Conservation (phyloP, 805 yeast species). For the Saccharomycopsis babjevae region DNA sequence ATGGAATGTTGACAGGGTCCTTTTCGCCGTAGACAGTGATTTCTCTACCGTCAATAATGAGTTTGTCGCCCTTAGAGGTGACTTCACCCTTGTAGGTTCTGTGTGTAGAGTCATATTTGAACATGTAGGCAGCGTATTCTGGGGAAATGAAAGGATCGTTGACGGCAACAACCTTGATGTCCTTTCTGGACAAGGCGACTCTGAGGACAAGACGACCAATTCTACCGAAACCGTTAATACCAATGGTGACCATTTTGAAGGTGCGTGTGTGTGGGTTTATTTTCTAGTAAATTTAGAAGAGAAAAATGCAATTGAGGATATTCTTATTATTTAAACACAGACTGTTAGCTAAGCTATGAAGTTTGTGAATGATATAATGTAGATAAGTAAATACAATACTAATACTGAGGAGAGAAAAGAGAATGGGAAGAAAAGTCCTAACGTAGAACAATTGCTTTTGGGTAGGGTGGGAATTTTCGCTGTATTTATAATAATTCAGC, state of each 20-base stretch:
- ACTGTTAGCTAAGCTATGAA: too few species aligned
- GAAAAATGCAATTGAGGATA: too few species aligned
- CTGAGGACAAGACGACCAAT: constrained; percentile 61
- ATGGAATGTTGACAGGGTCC: constrained; percentile 81
- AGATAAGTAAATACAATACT: too few species aligned
- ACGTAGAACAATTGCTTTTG: too few species aligned
- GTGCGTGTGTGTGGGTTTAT: background rate
- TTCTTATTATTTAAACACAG: too few species aligned
- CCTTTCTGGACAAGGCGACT: constrained; percentile 43
- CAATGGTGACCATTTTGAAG: constrained; percentile 40
- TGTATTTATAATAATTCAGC: background rate
- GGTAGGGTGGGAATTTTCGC: background rate
- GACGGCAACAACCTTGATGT: constrained; percentile 53
- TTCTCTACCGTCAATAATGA: constrained; percentile 42
- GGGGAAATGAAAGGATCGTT: constrained; percentile 62
- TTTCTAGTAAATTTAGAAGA: too few species aligned
- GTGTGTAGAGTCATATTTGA: constrained; percentile 68
- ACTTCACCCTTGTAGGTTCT: constrained; percentile 55
- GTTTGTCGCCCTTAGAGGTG: constrained; percentile 38
- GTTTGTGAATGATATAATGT: too few species aligned
- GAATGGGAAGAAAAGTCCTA: too few species aligned
- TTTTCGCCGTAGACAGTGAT: constrained; percentile 51
- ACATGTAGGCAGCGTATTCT: constrained; percentile 65
- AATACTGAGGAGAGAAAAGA: too few species aligned
- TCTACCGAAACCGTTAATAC: constrained; percentile 69